Conservation (phyloP, 495 filamentous ascomycete genomes). For the Penicillium tannophilum region DNA sequence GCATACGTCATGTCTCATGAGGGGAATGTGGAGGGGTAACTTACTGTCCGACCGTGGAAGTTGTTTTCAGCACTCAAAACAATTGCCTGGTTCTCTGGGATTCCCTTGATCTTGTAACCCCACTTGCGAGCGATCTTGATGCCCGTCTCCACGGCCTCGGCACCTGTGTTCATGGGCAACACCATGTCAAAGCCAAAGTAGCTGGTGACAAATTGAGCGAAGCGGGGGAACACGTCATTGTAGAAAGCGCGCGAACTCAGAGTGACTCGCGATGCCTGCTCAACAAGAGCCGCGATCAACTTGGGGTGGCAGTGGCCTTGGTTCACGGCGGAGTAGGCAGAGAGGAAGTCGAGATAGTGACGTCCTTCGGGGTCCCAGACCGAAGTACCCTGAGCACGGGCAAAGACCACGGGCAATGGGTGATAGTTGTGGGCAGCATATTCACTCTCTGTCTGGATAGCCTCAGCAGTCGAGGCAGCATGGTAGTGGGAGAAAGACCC, state of each 20-base stretch:
- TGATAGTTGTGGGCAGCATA: constrained; percentile 99
- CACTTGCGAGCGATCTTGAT: constrained; percentile 98
- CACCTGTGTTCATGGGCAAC: constrained; percentile 98
- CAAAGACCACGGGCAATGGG: constrained; percentile 90
- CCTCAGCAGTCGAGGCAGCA: constrained; percentile 73
- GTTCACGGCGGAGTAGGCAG: constrained; percentile 97
- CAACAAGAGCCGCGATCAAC: constrained; percentile 82
- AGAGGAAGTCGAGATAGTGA: constrained; percentile 96
- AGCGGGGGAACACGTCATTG: constrained; percentile 98
- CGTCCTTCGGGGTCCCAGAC: constrained; percentile 99
- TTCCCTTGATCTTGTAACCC: constrained; percentile 96
- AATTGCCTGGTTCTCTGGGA: constrained; percentile 79
- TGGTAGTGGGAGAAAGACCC: constrained; percentile 63
- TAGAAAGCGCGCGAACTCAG: constrained; percentile 96
- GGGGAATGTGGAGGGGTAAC: constrained; percentile 27
- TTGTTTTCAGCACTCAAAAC: constrained; percentile 87
- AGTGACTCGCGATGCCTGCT: constrained; percentile 88
- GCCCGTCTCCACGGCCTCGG: constrained; percentile 97
- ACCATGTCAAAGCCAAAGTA: constrained; percentile 98
- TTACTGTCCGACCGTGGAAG: constrained; percentile 94
- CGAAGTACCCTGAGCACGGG: constrained; percentile 75
- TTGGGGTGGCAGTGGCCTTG: constrained; percentile 99
- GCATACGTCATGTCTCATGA: constrained; percentile 9
- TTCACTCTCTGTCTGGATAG: constrained; percentile 77
- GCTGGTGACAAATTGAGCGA: constrained; percentile 86